A percentile compares a stretch with the other conserved stretches of the same genome.
phyloP scores from a whole-genome alignment of 148 eudicot species.

The Diospyros lotus region DNA sequence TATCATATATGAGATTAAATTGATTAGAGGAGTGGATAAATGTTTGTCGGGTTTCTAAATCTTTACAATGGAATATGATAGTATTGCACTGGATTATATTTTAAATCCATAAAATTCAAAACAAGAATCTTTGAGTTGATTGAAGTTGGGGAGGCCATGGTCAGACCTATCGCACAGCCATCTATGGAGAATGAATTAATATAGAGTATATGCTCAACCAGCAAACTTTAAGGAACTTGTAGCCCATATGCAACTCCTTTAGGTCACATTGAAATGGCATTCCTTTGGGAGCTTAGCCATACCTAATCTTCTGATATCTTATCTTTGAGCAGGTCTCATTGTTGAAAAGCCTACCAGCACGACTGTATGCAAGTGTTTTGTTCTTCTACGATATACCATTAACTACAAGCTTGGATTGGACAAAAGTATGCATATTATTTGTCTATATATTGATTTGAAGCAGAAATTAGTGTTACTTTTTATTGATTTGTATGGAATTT shows the following conservation, averaged over 20 bases:
- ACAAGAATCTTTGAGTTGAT: not conserved
- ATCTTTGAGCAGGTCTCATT: slow-evolving; percentile 49
- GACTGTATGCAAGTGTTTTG: slow-evolving; percentile 51
- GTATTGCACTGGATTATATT: no score
- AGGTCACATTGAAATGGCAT: not conserved
- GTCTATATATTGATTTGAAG: not conserved
- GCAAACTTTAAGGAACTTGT: not conserved
- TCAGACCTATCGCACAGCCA: not conserved
- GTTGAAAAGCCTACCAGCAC: slow-evolving; percentile 65
- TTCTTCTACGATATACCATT: slow-evolving; percentile 46
- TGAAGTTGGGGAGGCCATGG: not conserved
- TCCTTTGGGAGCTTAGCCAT: slow-evolving; percentile 2
- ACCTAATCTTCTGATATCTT: not conserved
- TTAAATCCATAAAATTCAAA: no score
- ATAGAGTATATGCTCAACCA: not conserved
- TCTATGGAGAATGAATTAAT: not conserved
- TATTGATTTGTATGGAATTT: not conserved
- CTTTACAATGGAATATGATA: not conserved
- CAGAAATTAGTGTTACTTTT: not conserved
- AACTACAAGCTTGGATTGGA: slow-evolving; percentile 52
- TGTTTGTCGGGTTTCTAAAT: not conserved
- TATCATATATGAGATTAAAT: no score
- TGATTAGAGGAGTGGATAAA: not conserved
- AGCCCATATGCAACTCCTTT: not conserved
- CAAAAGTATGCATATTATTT: slow-evolving; percentile 39